These are phyloP conservation scores for Fusarium veterinarium DNA, from an alignment of 2,329 filamentous ascomycete species.

Conservation along the genomic window DNA sequence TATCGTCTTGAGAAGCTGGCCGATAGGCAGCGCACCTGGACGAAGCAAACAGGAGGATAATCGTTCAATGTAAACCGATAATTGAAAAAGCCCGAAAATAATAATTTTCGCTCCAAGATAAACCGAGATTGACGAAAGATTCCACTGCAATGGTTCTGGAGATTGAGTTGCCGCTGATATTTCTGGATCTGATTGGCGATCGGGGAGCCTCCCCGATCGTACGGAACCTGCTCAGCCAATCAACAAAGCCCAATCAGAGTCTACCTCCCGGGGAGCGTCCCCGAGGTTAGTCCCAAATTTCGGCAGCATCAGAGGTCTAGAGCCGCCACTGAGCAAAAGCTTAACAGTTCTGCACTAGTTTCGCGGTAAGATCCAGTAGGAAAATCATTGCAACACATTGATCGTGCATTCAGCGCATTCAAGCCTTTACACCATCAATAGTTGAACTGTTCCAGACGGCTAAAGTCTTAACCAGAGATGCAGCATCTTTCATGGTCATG, in stretches of 20 bases:
- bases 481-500: background rate
- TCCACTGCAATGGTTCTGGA: background rate
- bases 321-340: background rate
- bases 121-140: background rate
- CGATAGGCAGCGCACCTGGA: too few relatives aligned
- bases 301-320: background rate
- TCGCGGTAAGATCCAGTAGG: background rate
- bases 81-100: background rate
- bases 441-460: rapidly evolving
- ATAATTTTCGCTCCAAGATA: background rate
- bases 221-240: background rate
- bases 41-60: background rate
- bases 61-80: background rate
- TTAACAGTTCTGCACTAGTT: background rate
- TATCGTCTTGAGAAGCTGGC: background rate
- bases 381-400: background rate
- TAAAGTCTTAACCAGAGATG: background rate
- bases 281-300: background rate
- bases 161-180: background rate
- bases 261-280: background rate
- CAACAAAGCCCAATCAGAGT: background rate
- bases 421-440: background rate
- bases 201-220: background rate
- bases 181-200: too few relatives aligned
- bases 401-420: background rate